phyloP scores from a whole-genome alignment of 192 early-diverging fungal genomes.

The Backusella liffmaniae region DNA sequence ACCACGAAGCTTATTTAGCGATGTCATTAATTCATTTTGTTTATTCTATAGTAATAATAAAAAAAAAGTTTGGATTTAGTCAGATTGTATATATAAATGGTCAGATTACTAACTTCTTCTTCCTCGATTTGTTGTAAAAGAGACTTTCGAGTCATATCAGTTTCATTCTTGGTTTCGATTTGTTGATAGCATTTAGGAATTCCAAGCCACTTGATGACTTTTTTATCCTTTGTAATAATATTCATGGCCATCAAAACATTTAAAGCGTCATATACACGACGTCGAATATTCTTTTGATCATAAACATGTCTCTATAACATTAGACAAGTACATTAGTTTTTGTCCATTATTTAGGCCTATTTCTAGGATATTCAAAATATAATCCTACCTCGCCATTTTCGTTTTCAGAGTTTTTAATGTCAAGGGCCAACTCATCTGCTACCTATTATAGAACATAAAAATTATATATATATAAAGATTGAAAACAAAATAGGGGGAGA shows the following conservation, averaged over 20 bases:
- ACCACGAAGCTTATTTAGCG: background rate
- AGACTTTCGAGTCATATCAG: background rate
- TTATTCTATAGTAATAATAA: background rate
- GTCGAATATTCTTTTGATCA: slow-evolving; percentile 65
- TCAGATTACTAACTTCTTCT: slow-evolving; percentile 11
- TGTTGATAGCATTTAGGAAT: slow-evolving; percentile 39
- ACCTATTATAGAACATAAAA: slow-evolving; percentile 28
- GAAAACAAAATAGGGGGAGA: background rate
- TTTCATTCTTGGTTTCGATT: background rate
- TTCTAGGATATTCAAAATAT: background rate
- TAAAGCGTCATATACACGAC: slow-evolving; percentile 72
- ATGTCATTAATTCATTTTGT: slow-evolving; percentile 4
- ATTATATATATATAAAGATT: background rate
- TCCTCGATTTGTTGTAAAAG: slow-evolving; percentile 19
- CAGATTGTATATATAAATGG: background rate
- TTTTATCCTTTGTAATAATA: slow-evolving; percentile 63
- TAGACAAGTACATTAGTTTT: background rate
- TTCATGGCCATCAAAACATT: slow-evolving; percentile 65
- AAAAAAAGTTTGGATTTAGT: background rate
- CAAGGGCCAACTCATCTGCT: slow-evolving; percentile 50
- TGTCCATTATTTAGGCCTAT: background rate
- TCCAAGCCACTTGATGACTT: slow-evolving; percentile 65
- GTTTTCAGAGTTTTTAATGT: slow-evolving; percentile 11
- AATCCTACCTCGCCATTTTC: slow-evolving; percentile 6
- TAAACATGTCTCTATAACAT: slow-evolving; percentile 22